Evolutionary conservation across 805 yeast genomes (phyloP).

Genomic region (Kodamaea fukazawae): DNA sequence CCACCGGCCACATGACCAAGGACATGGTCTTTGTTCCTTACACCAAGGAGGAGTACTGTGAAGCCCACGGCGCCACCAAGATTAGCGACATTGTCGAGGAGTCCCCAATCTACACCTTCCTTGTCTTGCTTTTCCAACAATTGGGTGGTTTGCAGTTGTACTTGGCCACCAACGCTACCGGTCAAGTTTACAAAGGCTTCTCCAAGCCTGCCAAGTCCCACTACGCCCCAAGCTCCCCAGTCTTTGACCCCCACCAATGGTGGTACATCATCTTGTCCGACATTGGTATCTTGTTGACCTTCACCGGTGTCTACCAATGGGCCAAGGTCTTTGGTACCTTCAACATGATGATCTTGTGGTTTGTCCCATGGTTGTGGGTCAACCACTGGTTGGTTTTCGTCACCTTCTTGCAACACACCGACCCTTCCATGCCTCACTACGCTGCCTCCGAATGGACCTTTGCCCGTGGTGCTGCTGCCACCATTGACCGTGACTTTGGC

Average conservation of each 20-base stretch:
- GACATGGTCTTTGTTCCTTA: slow-evolving; percentile 85
- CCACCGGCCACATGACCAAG: slow-evolving; percentile 77
- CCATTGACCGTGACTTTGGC: slow-evolving; percentile 82
- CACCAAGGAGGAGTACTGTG: slow-evolving; percentile 55
- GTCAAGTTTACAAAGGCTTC: slow-evolving; percentile 55
- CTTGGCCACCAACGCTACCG: slow-evolving; percentile 69
- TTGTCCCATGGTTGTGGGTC: slow-evolving; percentile 72
- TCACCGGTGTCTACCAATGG: slow-evolving; percentile 56
- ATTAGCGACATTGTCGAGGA: slow-evolving; percentile 65
- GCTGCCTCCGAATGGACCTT: slow-evolving; percentile 74
- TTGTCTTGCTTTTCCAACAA: slow-evolving; percentile 61
- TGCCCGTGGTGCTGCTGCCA: slow-evolving; percentile 88
- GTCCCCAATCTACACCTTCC: slow-evolving; percentile 66
- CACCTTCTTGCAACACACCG: slow-evolving; percentile 82
- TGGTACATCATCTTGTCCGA: slow-evolving; percentile 72
- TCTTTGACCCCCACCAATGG: slow-evolving; percentile 71
- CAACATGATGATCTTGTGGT: slow-evolving; percentile 65
- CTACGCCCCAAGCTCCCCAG: slow-evolving; percentile 69
- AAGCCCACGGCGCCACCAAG: slow-evolving; percentile 34
- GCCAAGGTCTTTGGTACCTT: slow-evolving; percentile 60
- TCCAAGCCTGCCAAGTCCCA: slow-evolving; percentile 56
- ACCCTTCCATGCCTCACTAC: slow-evolving; percentile 77
- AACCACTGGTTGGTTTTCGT: slow-evolving; percentile 91
- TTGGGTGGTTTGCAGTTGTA: slow-evolving; percentile 73
- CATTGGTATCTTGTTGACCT: slow-evolving; percentile 60